Percentiles rank a stretch among this genome's conserved stretches.
Conservation (phyloP, 169 alveolate genomes). For the Cryptosporidium felis region DNA sequence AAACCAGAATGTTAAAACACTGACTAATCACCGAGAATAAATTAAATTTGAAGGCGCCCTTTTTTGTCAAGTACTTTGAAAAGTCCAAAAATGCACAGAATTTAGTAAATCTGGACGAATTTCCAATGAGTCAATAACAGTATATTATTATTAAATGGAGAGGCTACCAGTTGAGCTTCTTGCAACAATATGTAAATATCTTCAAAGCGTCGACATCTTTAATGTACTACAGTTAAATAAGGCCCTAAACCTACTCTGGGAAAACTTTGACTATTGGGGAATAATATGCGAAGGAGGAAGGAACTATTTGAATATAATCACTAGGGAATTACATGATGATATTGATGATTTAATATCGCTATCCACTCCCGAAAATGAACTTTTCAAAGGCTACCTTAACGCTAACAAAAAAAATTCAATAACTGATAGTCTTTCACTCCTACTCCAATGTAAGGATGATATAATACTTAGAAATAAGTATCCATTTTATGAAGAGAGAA, state of each 20-base stretch:
- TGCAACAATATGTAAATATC: slow-evolving; percentile 29
- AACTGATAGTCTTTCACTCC: neutral
- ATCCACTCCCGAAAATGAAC: neutral
- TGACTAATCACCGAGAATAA: no score
- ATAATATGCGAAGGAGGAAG: neutral
- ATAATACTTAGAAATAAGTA: neutral
- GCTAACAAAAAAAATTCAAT: neutral
- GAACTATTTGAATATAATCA: neutral
- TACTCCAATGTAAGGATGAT: no score
- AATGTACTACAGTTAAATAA: slow-evolving; percentile 10
- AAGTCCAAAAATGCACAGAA: no score
- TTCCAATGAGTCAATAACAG: no score
- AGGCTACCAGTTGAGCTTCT: slow-evolving; percentile 5
- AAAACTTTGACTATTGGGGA: slow-evolving; percentile 13
- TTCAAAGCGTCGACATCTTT: slow-evolving; percentile 8
- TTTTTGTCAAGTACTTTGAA: no score
- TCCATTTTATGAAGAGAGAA: neutral
- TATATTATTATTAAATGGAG: no score
- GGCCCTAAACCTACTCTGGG: neutral
- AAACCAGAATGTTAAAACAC: no score
- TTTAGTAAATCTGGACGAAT: no score
- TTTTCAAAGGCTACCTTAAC: neutral
- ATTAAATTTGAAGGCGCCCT: no score
- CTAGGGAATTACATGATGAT: neutral
- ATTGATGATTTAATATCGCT: neutral